Evolutionary conservation across 768 basidiomycete species (phyloP), one percentile per base, ranked within the genome.

Genomic region (Favolaschia claudopus): DNA sequence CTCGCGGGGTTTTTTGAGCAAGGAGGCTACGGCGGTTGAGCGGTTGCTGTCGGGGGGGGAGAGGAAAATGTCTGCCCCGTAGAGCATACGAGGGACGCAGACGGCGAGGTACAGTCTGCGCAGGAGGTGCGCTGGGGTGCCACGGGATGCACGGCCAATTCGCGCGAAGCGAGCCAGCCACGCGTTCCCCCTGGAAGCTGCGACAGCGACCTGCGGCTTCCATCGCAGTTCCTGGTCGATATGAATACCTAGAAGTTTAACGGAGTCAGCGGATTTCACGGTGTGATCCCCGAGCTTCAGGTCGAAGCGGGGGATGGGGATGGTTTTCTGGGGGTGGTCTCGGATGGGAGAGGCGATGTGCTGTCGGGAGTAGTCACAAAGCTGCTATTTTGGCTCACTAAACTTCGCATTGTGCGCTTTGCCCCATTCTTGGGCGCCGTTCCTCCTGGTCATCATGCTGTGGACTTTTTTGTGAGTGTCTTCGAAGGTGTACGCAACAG

Each of bases 161-260:
- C 67, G 28, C 3, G 36, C 29, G 25, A 65, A 49, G 33, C 48
- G 59, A 17, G 58, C 28, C 5, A 58, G 27, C 67, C 67, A 69
- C 20, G 63, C 39, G 7, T 55, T 31, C 6, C 65, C 67, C 42
- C 55, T 66, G 12, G 13, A 51, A 13, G 63, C 13, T 8, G 59
- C 62, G 6, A 40, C 42, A 28, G 64, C 61, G 5, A 17, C 37
- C 37, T 72, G 72, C 31, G 59, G 51, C 14, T 67, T 58, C 54
- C 67, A 76, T 0, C 53, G 14, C 4, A 78, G 63, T 31, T 66
- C 61, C 4, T 67, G 51, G 63, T 77, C 74, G 44, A 73, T 69
- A 25, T 63, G 64, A 4, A 78, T 58, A 0, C 76, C 77, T 0
- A 77, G 67, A 59, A 72, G 74, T 37, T 68, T 70, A 54, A 65